A percentile compares a stretch with the other conserved stretches of the same genome.
phyloP scores from a whole-genome alignment of 768 basidiomycete species.

The Tulasnella sp. region DNA sequence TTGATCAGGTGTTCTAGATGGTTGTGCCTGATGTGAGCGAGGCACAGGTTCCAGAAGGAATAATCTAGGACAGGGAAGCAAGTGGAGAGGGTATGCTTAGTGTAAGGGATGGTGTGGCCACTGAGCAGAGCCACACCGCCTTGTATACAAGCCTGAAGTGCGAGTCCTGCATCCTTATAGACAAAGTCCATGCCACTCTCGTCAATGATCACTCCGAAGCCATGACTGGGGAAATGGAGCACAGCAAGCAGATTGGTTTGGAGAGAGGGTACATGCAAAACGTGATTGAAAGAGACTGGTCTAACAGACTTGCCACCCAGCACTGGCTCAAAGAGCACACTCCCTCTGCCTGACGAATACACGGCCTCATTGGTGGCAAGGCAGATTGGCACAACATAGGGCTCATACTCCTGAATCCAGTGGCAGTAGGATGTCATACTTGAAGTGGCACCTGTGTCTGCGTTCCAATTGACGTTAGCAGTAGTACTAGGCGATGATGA shows the following conservation, averaged over 20 bases:
- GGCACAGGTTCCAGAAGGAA: too few species aligned
- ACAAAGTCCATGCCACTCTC: not conserved
- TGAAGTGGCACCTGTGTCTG: conserved; percentile 29
- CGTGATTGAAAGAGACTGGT: conserved; percentile 15
- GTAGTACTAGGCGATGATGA: not conserved
- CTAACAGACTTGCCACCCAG: conserved; percentile 6
- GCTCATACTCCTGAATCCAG: conserved; percentile 24
- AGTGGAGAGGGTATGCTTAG: too few species aligned
- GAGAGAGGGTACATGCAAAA: not conserved
- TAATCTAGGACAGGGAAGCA: too few species aligned
- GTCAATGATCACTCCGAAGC: not conserved
- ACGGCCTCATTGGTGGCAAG: conserved; percentile 23
- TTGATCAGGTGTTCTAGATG: too few species aligned
- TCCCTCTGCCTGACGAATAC: conserved; percentile 25
- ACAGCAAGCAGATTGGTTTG: not conserved
- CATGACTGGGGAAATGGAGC: not conserved
- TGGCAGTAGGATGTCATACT: conserved; percentile 29
- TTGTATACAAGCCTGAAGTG: too few species aligned
- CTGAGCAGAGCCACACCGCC: too few species aligned
- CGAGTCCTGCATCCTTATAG: not conserved
- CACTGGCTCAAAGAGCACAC: conserved; percentile 23
- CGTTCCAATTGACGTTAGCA: conserved; percentile 22
- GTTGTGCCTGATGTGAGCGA: too few species aligned
- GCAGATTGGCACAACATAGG: conserved; percentile 21
- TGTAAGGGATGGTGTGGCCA: too few species aligned